Evolutionary conservation across 2,329 filamentous ascomycete genomes (phyloP), one percentile per base, ranked within the genome.

Genomic region (Stachybotrys elegans): DNA sequence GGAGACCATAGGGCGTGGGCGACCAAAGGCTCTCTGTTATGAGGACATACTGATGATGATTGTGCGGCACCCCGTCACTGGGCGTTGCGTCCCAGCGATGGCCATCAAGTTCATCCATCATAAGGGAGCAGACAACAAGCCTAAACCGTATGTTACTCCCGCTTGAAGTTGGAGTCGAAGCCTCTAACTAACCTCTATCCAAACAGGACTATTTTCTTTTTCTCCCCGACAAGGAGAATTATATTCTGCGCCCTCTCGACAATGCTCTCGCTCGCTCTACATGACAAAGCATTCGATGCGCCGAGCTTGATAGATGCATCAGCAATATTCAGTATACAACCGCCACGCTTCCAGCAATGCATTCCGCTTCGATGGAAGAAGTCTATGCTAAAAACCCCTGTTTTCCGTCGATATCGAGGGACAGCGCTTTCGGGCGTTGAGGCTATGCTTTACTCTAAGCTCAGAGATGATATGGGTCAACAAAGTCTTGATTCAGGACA

Each of bases 31-130:
- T 17, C 53, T 62, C 22, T 62, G 35, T 41, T 63, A 62, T 37
- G 40, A 62, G 47, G 58, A 63, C 19, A 59, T 63, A 19, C 32
- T 43, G 7, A 44, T 63, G n/a, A 60, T 61, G 22, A 50, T 63
- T 20, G 35, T 60, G 3, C 45, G 43, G n/a, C 42, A 63, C 44
- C 55, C 48, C 2, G 42, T 48, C 3, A 60, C 52, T 4, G 45
- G 51, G 32, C 17, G 36, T 22, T 49, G 42, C 16, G 43, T 58
- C 2, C 43, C 50, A 13, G 50, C 51, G 2, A 64, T 63, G 39
- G 51, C 56, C 4, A 49, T 63, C 14, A 61, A 58, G 45, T 60
- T 61, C 20, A 55, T 59, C 16, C 27, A 62, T 39, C 40, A 63
- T 22, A 65, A 63, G 36, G 52, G 55, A 14, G 48, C 48, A 22